Base-by-base conservation (phyloP, 2,329 filamentous ascomycete species). In the Stagonosporopsis tanaceti region DNA sequence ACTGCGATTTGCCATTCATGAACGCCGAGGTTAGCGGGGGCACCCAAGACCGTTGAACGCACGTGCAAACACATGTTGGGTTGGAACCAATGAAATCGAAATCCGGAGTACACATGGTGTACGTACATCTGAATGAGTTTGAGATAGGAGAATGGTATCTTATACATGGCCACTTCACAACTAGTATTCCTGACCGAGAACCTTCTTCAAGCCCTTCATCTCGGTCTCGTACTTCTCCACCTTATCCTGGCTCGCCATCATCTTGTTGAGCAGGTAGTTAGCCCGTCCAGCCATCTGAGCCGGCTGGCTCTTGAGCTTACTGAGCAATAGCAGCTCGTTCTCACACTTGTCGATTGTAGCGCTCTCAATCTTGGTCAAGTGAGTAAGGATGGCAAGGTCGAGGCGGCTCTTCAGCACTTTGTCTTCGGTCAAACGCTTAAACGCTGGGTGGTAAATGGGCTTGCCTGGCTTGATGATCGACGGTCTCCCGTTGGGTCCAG, bases 361-460 rank as follows among this genome's bases (percentile, higher is more conserved):
- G 47, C 83, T 88, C 79, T 97, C 92, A 3, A 86, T 84, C 68
- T 88, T 88, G 24, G 87, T 86, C 54, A 91, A 78, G 72, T 94
- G 88, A 0, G 81, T 82, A 22, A 96, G 69, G 17, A 93, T 81
- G 1, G 86, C 85, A 11, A 96, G 79, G 57, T 83, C 80, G 59
- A 97, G 85, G 63, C 88, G 86, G 34, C 90, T 89, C 39, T 84
- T 83, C 39, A 97, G 81, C 0, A 92, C 91, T 6, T 83, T 81
- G 71, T 97, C 93, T 42, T 85, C 79, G 0, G 87, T 84, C 35
- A 97, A 79, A 35, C 85, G 81, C 58, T 84, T 83, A 78, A 98
- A 98, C 0, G 93, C 93, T 1, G 93, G 87, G 56, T 88, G 87
- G 76, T 94, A 96, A 25, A 98, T 89, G 0, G 94, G 93, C 70